phyloP scores from a whole-genome alignment of 148 eudicot species.

The Silene latifolia region DNA sequence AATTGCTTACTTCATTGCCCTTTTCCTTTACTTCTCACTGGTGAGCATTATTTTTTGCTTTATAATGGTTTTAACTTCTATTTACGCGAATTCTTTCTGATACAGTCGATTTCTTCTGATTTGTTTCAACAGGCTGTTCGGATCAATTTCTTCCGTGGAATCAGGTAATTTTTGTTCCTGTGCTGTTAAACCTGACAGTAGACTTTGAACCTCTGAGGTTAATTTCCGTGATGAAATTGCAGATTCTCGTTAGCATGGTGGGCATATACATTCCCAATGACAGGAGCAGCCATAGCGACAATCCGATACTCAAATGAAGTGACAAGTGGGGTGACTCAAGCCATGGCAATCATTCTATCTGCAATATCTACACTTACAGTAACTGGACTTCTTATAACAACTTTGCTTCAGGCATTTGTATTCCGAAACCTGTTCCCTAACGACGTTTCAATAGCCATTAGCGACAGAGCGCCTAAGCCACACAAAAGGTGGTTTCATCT shows the following conservation, averaged over 20 bases:
- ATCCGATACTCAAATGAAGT: constrained; percentile 65
- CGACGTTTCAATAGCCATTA: constrained; percentile 80
- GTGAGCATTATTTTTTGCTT: constrained; percentile 36
- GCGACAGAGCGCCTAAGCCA: constrained; percentile 54
- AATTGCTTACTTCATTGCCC: constrained; percentile 70
- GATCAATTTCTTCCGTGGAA: constrained; percentile 89
- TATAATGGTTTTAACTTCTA: not conserved
- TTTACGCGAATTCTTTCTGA: not conserved
- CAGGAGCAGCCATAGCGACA: constrained; percentile 84
- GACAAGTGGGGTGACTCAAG: constrained; percentile 37
- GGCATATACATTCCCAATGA: constrained; percentile 98
- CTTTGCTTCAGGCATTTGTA: constrained; percentile 67
- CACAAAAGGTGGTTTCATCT: constrained; percentile 49
- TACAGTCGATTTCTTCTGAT: not conserved
- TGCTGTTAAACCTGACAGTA: not conserved
- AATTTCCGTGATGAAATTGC: not conserved
- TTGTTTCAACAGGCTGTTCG: constrained; percentile 68
- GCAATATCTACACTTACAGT: constrained; percentile 49
- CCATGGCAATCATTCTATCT: constrained; percentile 45
- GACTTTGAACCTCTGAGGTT: not conserved
- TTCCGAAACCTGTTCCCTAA: constrained; percentile 74
- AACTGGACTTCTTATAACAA: constrained; percentile 46
- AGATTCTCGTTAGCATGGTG: constrained; percentile 96
- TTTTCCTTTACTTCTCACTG: constrained; percentile 89
- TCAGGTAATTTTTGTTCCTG: constrained; percentile 39